Conservation (phyloP, 192 early-diverging fungal species). For the Lobosporangium transversale region DNA sequence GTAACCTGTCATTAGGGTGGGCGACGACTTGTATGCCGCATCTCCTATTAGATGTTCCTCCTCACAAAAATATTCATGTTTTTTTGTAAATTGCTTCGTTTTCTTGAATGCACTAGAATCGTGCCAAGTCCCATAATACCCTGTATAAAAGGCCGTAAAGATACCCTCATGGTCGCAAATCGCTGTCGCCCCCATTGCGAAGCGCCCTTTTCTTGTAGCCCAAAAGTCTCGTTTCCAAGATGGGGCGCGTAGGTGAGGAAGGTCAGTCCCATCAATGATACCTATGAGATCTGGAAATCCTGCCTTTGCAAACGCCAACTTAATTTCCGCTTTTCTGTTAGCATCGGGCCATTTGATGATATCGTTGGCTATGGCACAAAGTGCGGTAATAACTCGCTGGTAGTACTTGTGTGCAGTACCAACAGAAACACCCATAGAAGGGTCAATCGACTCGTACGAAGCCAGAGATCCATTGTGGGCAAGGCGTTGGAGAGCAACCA, state of each 20-base stretch:
- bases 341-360: neutral
- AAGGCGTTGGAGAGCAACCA: neutral
- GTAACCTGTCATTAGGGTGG: conserved; percentile 6
- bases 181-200: conserved; percentile 1
- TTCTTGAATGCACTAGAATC: neutral
- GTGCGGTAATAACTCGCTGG: neutral
- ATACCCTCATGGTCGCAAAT: neutral
- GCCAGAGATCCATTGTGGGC: neutral
- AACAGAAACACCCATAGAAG: neutral
- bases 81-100: neutral
- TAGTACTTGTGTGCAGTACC: neutral
- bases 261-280: neutral
- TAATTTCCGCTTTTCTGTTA: neutral
- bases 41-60: neutral
- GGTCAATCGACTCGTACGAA: neutral
- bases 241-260: neutral
- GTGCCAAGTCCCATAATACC: neutral
- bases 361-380: neutral
- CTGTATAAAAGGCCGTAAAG: neutral
- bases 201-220: conserved; percentile 3
- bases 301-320: neutral
- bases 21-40: conserved; percentile 1
- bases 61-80: neutral
- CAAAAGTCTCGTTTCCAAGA: neutral
- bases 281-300: neutral